Conservation (phyloP, 805 yeast species). For the Saturnispora diversa region DNA sequence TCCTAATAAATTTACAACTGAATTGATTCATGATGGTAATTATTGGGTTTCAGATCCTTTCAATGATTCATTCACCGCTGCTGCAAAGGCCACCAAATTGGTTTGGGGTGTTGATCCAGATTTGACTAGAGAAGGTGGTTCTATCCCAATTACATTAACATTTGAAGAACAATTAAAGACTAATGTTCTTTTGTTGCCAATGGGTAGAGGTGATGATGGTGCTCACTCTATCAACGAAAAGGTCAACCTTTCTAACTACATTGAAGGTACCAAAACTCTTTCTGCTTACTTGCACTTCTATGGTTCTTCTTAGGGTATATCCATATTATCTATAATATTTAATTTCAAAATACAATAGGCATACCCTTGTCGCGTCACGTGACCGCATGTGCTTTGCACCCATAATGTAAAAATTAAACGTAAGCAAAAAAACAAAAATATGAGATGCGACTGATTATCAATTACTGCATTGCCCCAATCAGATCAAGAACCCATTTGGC, state of each 20-base stretch:
- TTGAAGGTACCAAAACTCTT: conserved; percentile 88
- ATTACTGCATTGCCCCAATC: too few relatives aligned
- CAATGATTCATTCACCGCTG: conserved; percentile 90
- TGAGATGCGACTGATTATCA: too few relatives aligned
- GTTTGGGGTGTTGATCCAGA: conserved; percentile 97
- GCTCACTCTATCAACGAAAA: conserved; percentile 98
- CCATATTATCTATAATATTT: background rate
- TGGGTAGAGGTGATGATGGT: conserved; percentile 99
- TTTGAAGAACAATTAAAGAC: conserved; percentile 84
- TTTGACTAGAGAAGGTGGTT: conserved; percentile 97
- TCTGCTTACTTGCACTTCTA: conserved; percentile 90
- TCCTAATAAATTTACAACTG: conserved; percentile 65
- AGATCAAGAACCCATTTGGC: background rate
- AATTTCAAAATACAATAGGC: too few relatives aligned
- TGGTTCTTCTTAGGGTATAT: conserved; percentile 1
- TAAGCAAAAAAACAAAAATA: too few relatives aligned
- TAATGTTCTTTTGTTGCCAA: conserved; percentile 81
- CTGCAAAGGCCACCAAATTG: conserved; percentile 84
- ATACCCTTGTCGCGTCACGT: too few relatives aligned
- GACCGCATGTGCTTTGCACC: background rate
- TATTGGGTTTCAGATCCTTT: conserved; percentile 96
- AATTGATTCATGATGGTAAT: conserved; percentile 86
- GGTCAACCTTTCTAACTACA: conserved; percentile 78
- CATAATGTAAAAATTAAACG: too few relatives aligned
- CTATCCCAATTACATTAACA: conserved; percentile 92